Evolutionary conservation across 2,329 filamentous ascomycete genomes (phyloP).

Genomic region (Talaromyces funiculosus): DNA sequence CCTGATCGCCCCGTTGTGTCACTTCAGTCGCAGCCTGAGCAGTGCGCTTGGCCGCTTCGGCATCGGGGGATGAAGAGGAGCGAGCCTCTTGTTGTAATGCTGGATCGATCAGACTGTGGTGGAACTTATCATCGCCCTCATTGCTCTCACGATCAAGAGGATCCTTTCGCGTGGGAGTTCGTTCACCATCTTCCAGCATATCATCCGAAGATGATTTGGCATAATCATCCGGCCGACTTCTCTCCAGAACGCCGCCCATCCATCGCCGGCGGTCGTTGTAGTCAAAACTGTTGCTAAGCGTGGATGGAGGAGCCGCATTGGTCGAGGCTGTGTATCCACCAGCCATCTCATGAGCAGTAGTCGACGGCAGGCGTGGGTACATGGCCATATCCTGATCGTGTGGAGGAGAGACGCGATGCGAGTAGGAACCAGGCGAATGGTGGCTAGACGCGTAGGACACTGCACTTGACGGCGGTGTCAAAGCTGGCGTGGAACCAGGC

Average conservation of each 20-base stretch:
- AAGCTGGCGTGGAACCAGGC: constrained; percentile 49
- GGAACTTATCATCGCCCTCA: constrained; percentile 19
- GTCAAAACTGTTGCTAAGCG: constrained; percentile 56
- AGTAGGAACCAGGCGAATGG: constrained; percentile 54
- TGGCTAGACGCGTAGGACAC: constrained; percentile 59
- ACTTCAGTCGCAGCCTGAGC: constrained; percentile 36
- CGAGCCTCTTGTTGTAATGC: constrained; percentile 24
- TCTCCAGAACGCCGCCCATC: constrained; percentile 56
- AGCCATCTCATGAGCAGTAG: constrained; percentile 52
- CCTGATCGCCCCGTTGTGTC: constrained; percentile 42
- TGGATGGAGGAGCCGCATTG: constrained; percentile 56
- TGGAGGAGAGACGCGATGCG: constrained; percentile 48
- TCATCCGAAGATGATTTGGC: constrained; percentile 19
- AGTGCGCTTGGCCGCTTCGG: constrained; percentile 31
- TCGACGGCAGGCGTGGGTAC: constrained; percentile 59
- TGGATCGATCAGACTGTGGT: constrained; percentile 39
- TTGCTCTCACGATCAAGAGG: constrained; percentile 14
- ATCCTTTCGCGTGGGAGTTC: constrained; percentile 25
- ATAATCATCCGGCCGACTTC: constrained; percentile 42
- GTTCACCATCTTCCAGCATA: constrained; percentile 22
- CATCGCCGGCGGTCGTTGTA: constrained; percentile 56
- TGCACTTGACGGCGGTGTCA: constrained; percentile 58
- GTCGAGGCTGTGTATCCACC: constrained; percentile 46
- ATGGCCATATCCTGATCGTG: constrained; percentile 48
- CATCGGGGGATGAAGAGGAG: constrained; percentile 21